phyloP scores from a whole-genome alignment of 2,329 filamentous ascomycete genomes.

The Cladosporium sp. region DNA sequence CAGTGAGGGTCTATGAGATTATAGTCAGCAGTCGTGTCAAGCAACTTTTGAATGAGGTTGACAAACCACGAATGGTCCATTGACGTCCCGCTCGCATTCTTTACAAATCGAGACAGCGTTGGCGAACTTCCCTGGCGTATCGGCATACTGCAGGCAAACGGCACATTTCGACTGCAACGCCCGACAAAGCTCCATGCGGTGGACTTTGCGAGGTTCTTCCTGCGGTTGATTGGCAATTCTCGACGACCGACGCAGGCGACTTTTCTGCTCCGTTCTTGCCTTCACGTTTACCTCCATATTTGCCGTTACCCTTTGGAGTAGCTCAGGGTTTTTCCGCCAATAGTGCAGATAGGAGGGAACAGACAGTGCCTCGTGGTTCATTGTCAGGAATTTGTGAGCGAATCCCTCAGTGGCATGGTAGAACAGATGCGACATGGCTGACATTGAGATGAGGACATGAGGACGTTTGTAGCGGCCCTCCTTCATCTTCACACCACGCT shows the following conservation, averaged over 20 bases:
- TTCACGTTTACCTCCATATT: background rate
- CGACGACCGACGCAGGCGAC: constrained; percentile 18
- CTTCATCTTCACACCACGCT: constrained; percentile 17
- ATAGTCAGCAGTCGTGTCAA: background rate
- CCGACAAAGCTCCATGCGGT: constrained; percentile 10
- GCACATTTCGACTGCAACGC: constrained; percentile 1
- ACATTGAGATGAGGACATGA: constrained; percentile 25
- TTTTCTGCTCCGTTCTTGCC: background rate
- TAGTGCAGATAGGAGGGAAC: background rate
- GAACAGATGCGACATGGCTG: constrained; percentile 25
- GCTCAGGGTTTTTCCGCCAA: background rate
- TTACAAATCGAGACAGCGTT: constrained; percentile 1
- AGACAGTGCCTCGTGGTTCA: background rate
- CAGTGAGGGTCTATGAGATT: constrained; percentile 17
- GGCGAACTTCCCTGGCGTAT: background rate
- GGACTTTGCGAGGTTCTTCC: background rate
- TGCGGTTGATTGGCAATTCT: constrained; percentile 18
- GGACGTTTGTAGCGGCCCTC: background rate
- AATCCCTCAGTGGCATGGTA: constrained; percentile 23
- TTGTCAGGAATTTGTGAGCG: constrained; percentile 10
- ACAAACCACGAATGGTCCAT: background rate
- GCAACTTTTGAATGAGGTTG: too few species aligned
- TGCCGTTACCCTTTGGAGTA: background rate
- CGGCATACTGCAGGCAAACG: background rate
- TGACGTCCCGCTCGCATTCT: background rate